A percentile compares a stretch with the other conserved stretches of the same genome.
These are phyloP conservation scores for Ustilago crameri DNA, from an alignment of 1,284 basidiomycete species.

Conservation along the genomic window DNA sequence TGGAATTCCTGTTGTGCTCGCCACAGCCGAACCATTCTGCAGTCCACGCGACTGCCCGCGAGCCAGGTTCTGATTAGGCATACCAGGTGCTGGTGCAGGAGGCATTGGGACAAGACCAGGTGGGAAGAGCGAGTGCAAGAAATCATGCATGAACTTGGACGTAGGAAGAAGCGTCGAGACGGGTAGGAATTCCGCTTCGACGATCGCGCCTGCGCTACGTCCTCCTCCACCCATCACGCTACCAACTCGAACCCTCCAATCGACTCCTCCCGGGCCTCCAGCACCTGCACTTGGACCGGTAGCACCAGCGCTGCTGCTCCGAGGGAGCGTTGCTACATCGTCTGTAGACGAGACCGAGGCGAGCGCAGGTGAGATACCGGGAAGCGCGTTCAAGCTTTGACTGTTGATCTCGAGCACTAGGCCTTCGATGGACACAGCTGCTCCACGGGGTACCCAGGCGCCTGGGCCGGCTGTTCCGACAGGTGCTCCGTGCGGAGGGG, in stretches of 20 bases:
- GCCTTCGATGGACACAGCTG: constrained; percentile 54
- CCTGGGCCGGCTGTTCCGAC: constrained; percentile 57
- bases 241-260: constrained; percentile 49
- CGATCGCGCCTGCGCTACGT: constrained; percentile 46
- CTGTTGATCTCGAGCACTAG: constrained; percentile 50
- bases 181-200: constrained; percentile 51
- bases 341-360: constrained; percentile 17
- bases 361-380: constrained; percentile 34
- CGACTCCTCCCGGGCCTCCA: constrained; percentile 14
- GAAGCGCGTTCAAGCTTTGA: constrained; percentile 25
- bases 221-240: constrained; percentile 50
- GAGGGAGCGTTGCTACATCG: constrained; percentile 1
- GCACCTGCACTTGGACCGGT: constrained; percentile 1
- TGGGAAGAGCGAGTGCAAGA: constrained; percentile 38
- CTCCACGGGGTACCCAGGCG: constrained; percentile 58
- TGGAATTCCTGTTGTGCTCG: constrained; percentile 20
- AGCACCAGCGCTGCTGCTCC: background rate
- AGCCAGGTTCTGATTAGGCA: constrained; percentile 5
- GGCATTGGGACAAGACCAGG: constrained; percentile 24
- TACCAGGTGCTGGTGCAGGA: constrained; percentile 1
- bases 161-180: constrained; percentile 29
- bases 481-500: constrained; percentile 55
- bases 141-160: constrained; percentile 40
- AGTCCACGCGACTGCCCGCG: background rate
- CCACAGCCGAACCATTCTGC: background rate